Base-by-base conservation (phyloP, 768 basidiomycete species). In the Amanita jacksonii region DNA sequence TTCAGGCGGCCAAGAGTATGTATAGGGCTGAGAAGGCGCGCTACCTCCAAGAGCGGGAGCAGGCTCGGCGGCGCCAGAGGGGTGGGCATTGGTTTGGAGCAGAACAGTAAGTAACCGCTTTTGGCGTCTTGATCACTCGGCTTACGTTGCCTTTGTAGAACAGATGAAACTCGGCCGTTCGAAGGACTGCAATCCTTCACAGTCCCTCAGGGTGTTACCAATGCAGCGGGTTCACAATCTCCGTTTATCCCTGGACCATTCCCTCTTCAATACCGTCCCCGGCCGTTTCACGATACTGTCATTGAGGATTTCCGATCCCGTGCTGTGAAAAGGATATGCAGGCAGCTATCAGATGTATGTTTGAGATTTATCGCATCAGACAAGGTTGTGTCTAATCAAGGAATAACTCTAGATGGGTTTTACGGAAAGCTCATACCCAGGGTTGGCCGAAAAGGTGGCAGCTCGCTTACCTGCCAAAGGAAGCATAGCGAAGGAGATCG, bases 401-500 rank as follows among this genome's bases (percentile, higher is more conserved):
- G n/a, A n/a, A n/a, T n/a, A n/a, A 10, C 35, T 51, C 4, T 39
- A 85, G 83, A 85, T 85, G 83, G 83, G 83, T n/a, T 84, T 85
- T 51, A 77, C 75, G 8, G 68, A 77, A 44, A 63, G 62, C 37
- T 66, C 69, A 13, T 69, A 79, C 57, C 77, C 81, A 28, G 65
- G 64, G 19, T 59, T 84, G 48, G 61, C 62, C 4, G 59, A 57
- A 1, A 76, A 69, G 55, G 70, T 85, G 50, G 68, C 65, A 54
- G 59, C 65, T 13, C 69, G 73, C 51, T 50, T 84, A 47, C 70
- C 69, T 8, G 45, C 47, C n/a, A 63, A 62, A 46, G 64, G 63
- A 20, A 49, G 61, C 15, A 50, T 71, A 8, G 65, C 63, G 19
- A 77, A 74, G 51, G 80, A 81, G 8, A 59, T 58, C 1, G 81